Conservation (phyloP, 495 filamentous ascomycete species). For the Aspergillus baeticus region DNA sequence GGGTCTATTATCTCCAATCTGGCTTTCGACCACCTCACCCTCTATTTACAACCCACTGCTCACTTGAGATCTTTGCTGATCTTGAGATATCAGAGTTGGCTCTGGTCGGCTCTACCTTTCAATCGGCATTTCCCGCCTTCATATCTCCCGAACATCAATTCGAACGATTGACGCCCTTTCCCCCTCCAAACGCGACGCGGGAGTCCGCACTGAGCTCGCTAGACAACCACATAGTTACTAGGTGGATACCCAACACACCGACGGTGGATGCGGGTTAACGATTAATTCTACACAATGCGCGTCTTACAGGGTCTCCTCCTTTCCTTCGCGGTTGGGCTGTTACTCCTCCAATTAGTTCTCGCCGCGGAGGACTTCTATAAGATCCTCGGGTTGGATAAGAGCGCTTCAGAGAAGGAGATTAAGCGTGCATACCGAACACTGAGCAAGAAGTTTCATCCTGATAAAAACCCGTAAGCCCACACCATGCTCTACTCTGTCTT, state of each 20-base stretch:
- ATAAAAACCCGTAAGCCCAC: conserved; percentile 89
- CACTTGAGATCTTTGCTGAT: conserved; percentile 21
- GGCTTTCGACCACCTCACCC: neutral
- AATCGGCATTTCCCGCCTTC: neutral
- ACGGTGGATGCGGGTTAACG: neutral
- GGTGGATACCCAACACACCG: neutral
- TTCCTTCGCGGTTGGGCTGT: conserved; percentile 24
- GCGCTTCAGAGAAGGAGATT: conserved; percentile 84
- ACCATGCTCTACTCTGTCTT: conserved; percentile 8
- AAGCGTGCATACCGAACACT: conserved; percentile 93
- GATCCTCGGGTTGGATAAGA: conserved; percentile 77
- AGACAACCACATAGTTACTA: no score
- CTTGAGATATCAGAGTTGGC: conserved; percentile 6
- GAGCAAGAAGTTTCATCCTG: conserved; percentile 95
- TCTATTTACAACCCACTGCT: neutral
- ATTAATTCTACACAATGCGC: conserved; percentile 21
- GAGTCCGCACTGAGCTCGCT: neutral
- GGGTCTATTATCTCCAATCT: neutral
- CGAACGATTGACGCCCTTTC: neutral
- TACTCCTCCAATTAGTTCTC: conserved; percentile 52
- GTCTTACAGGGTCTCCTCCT: conserved; percentile 12
- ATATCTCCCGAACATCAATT: neutral
- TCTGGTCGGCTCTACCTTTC: neutral
- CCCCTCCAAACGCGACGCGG: neutral
- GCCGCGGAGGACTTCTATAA: conserved; percentile 90